Conservation (phyloP, 495 filamentous ascomycete species). For the Neurospora sublineolata region DNA sequence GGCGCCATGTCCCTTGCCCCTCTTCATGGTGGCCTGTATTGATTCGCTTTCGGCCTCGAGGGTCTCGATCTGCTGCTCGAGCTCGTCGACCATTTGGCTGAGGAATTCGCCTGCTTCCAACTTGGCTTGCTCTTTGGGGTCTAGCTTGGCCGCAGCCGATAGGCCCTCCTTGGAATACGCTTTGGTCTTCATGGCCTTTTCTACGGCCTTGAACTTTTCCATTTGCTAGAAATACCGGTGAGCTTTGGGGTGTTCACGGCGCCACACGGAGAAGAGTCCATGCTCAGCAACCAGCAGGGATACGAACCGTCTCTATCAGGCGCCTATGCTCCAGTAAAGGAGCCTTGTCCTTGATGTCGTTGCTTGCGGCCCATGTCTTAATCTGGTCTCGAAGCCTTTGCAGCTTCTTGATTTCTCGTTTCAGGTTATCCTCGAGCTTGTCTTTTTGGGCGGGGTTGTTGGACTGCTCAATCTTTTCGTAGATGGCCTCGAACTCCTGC, state of each 20-base stretch:
- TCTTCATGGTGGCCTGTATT: constrained; percentile 82
- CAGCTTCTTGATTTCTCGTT: constrained; percentile 99
- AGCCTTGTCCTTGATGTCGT: constrained; percentile 98
- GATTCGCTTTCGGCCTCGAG: constrained; percentile 85
- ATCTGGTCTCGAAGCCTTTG: constrained; percentile 95
- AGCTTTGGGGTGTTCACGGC: constrained; percentile 5
- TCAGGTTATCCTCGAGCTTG: constrained; percentile 92
- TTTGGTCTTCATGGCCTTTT: constrained; percentile 99
- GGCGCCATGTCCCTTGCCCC: constrained; percentile 70
- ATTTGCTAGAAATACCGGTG: constrained; percentile 61
- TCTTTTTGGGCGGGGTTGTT: constrained; percentile 92
- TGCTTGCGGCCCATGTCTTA: constrained; percentile 94
- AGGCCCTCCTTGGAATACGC: constrained; percentile 97
- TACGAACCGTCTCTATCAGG: constrained; percentile 81
- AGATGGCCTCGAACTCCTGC: constrained; percentile 79
- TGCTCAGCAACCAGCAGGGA: background rate
- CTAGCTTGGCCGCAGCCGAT: constrained; percentile 77
- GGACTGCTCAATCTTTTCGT: constrained; percentile 88
- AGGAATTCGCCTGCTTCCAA: constrained; percentile 76
- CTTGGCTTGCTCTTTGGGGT: constrained; percentile 92
- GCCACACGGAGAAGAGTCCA: background rate
- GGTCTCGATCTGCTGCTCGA: constrained; percentile 83
- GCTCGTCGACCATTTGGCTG: constrained; percentile 75
- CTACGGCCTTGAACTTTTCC: constrained; percentile 99
- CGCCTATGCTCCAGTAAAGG: constrained; percentile 87